Base-by-base conservation (phyloP, 805 yeast species). In the Myxozyma kluyveri region DNA sequence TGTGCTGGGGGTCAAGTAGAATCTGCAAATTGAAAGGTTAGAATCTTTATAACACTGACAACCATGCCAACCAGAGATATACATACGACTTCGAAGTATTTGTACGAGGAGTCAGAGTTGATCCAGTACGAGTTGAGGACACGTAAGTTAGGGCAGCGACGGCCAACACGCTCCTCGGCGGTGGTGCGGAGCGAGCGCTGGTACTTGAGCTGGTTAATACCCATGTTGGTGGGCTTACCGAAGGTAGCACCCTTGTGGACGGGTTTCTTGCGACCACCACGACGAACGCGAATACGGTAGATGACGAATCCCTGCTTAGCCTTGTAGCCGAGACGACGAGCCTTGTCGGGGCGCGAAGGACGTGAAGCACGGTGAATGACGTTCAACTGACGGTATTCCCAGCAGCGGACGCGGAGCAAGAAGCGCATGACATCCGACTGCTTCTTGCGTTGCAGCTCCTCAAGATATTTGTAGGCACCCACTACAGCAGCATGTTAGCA, bases 191-290 rank as follows among this genome's bases (percentile, higher is more conserved):
- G 81, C 63, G 96, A 85, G 80, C 91, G 88, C 83, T 93, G 99
- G 95, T 89, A 90, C 82, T 93, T 93, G 81, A 93, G 87, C 78
- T 93, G 97, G 83, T 83, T 83, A 68, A 93, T 93, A 88, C 99
- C 99, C 82, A 88, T 96, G 95, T 93, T 93, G 82, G 99, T 93
- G 85, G 99, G 99, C 87, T 93, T 93, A 88, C 61, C 61, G 85
- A 93, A 91, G 75, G 98, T 93, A 73, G 97, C 98, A 88, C 99
- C 99, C 93, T 93, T 93, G 81, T 95, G 89, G 71, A 86, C 97
- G 71, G 97, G 97, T 82, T 96, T 88, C 96, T 93, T 93, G 87
- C 99, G 90, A 83, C 91, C 91, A 83, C 99, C 99, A 81, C 99
- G 88, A 82, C 98, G 88, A 72, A 93, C 98, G 80, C 99, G 88